Base-by-base conservation (phyloP, 2,329 filamentous ascomycete genomes). In the Colletotrichum sp. region DNA sequence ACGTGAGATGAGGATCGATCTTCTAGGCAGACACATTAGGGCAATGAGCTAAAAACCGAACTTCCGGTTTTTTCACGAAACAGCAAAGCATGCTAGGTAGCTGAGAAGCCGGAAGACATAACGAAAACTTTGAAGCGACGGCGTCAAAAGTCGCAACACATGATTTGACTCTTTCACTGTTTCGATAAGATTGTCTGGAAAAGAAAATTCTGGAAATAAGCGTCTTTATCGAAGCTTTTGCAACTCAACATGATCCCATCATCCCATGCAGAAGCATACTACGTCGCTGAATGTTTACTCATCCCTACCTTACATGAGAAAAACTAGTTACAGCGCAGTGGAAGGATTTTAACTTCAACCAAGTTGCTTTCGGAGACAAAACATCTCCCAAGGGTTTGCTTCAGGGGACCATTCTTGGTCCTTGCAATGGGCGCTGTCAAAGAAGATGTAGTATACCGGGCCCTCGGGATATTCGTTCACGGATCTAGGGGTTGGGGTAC, bases 111-210 rank as follows among this genome's bases (percentile, higher is more conserved):
- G 44, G n/a, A 6, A 12, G 10, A 12, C 2, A 6, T 32, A 2
- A 21, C 2, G 5, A 21, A 13, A 1, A 6, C 44, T 12, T 21
- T 5, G 2, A 44, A 1, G 39, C 5, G 39, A 44, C 16, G 7
- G 18, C 16, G 8, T 44, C 18, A 0, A n/a, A 44, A 9, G 16
- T 44, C 39, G 3, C 5, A 10, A 18, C 5, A n/a, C 3, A 44
- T 44, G 8, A 18, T 44, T 3, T 10, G 3, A n/a, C 5, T 44
- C 9, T 18, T 10, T 44, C 8, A 16, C 16, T 44, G 16, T 10
- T 3, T 44, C 1, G 2, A n/a, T 18, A n/a, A 9, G 18, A n/a
- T 18, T 10, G 8, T n/a, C 1, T 5, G 1, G 39, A 44, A n/a
- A 2, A 44, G 5, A 44, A n/a, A 8, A 3, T 0, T n/a, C 1